Conservation (phyloP, 2,329 filamentous ascomycete genomes). For the Verticillium nubilum region DNA sequence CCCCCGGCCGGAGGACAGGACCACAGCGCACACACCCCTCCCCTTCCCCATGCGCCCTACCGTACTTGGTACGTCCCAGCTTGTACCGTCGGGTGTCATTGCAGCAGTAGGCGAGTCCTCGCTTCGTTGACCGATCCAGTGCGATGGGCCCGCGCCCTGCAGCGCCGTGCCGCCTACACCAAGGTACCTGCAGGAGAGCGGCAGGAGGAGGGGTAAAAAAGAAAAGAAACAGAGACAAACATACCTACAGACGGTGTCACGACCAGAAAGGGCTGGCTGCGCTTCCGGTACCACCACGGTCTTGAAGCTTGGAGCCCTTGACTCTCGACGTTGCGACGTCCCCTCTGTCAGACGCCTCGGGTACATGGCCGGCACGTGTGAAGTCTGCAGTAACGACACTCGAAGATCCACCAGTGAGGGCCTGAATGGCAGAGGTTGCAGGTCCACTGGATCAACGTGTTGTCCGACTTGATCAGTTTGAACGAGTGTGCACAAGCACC, state of each 20-base stretch:
- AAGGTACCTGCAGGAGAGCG: neutral
- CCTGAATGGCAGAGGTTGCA: slow-evolving; percentile 61
- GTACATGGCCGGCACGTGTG: slow-evolving; percentile 55
- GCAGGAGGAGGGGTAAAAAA: neutral
- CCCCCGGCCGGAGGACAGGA: neutral
- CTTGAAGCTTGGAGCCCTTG: neutral
- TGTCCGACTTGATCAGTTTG: slow-evolving; percentile 62
- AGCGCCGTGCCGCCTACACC: neutral
- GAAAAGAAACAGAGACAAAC: slow-evolving; percentile 5
- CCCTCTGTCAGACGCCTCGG: slow-evolving; percentile 31
- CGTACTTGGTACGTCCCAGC: neutral
- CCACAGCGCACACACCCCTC: too few relatives aligned
- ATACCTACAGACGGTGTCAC: slow-evolving; percentile 1
- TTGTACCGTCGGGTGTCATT: neutral
- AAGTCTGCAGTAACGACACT: slow-evolving; percentile 64
- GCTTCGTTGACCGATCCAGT: neutral
- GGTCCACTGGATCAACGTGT: slow-evolving; percentile 58
- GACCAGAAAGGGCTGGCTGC: slow-evolving; percentile 2
- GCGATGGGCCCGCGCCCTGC: neutral
- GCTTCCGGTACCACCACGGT: slow-evolving; percentile 3
- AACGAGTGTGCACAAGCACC: slow-evolving; percentile 57
- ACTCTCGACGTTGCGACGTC: neutral
- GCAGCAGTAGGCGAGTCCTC: neutral
- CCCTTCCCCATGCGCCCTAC: neutral
- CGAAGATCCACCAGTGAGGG: slow-evolving; percentile 63